Base-by-base conservation (phyloP, 75 land plant species). In the Cunninghamia lanceolata region DNA sequence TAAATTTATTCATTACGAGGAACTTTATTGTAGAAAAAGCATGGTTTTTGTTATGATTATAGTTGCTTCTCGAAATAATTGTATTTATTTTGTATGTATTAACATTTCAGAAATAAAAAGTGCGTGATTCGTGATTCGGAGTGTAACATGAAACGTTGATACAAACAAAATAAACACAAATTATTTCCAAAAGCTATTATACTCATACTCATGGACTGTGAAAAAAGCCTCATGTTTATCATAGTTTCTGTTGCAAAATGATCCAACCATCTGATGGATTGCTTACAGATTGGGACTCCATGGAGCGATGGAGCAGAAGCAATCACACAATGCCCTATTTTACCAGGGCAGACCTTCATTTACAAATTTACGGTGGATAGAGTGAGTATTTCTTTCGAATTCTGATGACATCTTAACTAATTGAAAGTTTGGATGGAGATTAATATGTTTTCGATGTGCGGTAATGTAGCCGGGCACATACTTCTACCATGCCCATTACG, bases 401-500 rank as follows among this genome's bases (percentile, higher is more conserved):
- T 36, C 13, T 8, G 19, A 17, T 85, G 15, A 10, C 21, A 8
- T 17, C 14, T 74, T 15, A 38, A 21, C 1, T 45, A 6, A 43
- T 42, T 16, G 25, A 13, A 42, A 19, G 6, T 36, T 16, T 40
- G 46, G 21, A 19, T 9, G 19, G 81, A 16, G 8, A 77, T 38
- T 40, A 25, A 40, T 77, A 0, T 7, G 8, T 39, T 77, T 0
- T 47, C 52, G n/a, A n/a, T 47, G 52, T 77, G 36, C 9, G 21
- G 76, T 19, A 9, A 36, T 88, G 76, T 88, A 95, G 98, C 84
- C 96, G 43, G 98, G 96, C 39, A 93, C 96, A 10, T 96, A 93
- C 63, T 46, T 95, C 47, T 96, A 93, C 87, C 96, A 96, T 81
- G 98, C 92, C 28, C 96, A 95, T 87, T 91, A 90, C 42, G 98